A percentile compares a stretch with the other conserved stretches of the same genome.
Conservation (phyloP, 2,329 filamentous ascomycete genomes). For the Claviceps africana region DNA sequence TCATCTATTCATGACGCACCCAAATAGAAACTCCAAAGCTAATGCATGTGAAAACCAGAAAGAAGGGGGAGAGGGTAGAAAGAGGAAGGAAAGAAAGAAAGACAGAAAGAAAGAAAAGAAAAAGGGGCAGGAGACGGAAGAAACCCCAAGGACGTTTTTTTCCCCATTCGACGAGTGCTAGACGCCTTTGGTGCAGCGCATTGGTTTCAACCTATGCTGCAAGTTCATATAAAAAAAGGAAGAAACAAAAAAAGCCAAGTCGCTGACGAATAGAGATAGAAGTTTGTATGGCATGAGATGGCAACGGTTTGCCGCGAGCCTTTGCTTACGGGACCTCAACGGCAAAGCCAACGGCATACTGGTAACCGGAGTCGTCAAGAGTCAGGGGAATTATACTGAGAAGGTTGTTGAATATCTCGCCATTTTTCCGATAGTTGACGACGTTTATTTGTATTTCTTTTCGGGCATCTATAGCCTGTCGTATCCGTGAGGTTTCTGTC, state of each 20-base stretch:
- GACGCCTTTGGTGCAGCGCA: background rate
- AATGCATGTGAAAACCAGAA: background rate
- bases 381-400: constrained; percentile 73
- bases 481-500: constrained; percentile 43
- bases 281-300: background rate
- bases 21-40: background rate
- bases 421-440: constrained; percentile 71
- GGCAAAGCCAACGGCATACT: constrained; percentile 71
- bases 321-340: constrained; percentile 41
- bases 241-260: background rate
- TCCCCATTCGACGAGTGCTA: background rate
- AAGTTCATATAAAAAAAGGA: background rate
- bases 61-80: no score
- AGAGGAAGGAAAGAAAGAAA: no score
- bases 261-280: background rate
- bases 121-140: background rate
- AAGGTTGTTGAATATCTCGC: constrained; percentile 66
- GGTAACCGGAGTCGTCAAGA: constrained; percentile 49
- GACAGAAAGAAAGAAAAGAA: background rate
- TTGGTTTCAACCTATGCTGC: background rate
- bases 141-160: background rate
- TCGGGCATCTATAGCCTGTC: constrained; percentile 28
- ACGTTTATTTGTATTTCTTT: constrained; percentile 38
- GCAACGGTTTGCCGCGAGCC: background rate
- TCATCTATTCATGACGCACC: background rate